Percentiles rank a stretch among this genome's conserved stretches.
These are phyloP conservation scores for Coelastrella sp. DNA, from an alignment of 139 green algal genomes.

Conservation along the genomic window DNA sequence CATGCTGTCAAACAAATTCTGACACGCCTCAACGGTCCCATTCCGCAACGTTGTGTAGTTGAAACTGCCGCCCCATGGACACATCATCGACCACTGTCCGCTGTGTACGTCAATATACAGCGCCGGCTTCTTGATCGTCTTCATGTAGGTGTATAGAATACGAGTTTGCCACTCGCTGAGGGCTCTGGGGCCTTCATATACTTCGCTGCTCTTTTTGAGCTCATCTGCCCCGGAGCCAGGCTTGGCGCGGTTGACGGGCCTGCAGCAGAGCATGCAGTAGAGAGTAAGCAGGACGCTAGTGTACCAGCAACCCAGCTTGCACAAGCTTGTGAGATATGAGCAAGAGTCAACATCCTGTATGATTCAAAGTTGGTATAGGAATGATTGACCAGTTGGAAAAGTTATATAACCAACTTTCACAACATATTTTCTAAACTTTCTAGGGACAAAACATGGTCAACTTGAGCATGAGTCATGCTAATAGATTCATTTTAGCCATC, in stretches of 20 bases:
- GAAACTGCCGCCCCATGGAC: constrained; percentile 7
- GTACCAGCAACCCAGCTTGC: neutral
- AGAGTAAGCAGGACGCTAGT: neutral
- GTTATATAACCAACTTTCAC: too few relatives aligned
- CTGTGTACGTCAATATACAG: constrained; percentile 29
- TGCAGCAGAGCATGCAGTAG: neutral
- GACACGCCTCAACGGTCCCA: neutral
- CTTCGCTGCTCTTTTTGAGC: neutral
- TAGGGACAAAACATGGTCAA: too few relatives aligned
- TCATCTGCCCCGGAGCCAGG: neutral
- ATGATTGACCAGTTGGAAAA: too few relatives aligned
- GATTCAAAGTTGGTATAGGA: too few relatives aligned
- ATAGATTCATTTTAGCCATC: too few relatives aligned
- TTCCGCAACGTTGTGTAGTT: neutral
- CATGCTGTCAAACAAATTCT: neutral
- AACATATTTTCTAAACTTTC: too few relatives aligned
- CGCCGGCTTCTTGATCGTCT: neutral
- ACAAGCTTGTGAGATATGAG: neutral
- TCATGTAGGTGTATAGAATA: constrained; percentile 6
- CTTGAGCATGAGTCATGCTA: too few relatives aligned
- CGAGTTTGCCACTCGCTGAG: constrained; percentile 27
- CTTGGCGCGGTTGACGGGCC: neutral
- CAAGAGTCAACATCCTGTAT: too few relatives aligned
- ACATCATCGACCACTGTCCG: constrained; percentile 14
- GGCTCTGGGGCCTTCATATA: neutral